Evolutionary conservation across 305 asterid genomes (phyloP), one percentile per base, ranked within the genome.

Genomic region (Fraxinus sp.): DNA sequence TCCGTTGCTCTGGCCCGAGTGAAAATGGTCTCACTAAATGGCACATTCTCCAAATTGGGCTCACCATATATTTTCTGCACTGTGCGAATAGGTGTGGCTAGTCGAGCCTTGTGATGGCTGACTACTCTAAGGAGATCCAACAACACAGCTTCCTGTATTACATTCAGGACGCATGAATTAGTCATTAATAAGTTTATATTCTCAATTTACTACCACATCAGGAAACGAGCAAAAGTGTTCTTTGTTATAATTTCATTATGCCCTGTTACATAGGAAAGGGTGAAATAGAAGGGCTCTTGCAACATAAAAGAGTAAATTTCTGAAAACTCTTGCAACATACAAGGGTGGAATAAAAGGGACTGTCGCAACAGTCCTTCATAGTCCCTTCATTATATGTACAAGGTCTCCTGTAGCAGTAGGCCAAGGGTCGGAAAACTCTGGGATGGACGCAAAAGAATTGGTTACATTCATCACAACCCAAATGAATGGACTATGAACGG

Each of bases 81-180:
- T 4, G 99, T 95, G 79, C 99, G 98, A 78, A 95, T 90, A 75
- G 99, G 99, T 71, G 99, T 95, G 89, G 99, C 99, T 71, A 95
- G 87, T 81, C 99, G 93, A 85, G 99, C 99, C 73, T 92, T 92
- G 84, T 95, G 99, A 89, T 95, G 99, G 39, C 92, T 83, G 24
- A 95, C 89, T 57, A 95, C 99, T 88, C 97, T 88, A 76, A 95
- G 92, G 83, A 95, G 90, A 89, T 94, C 99, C 64, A 92, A 89
- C 85, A 95, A 81, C 71, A 95, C 85, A 72, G 95, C 91, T 86
- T 95, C 99, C 99, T 95, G 91, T 78, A 82, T 83, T 83, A 28
- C 41, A 71, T 71, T 5, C 44, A 71, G 13, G 24, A 30, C 44
- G 5, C 22, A 5, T 5, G 26, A 71, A 66, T 66, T 66, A 66